Evolutionary conservation across 1,139 yeast genomes (phyloP).

Genomic region (Yamadazyma membranifaciens): DNA sequence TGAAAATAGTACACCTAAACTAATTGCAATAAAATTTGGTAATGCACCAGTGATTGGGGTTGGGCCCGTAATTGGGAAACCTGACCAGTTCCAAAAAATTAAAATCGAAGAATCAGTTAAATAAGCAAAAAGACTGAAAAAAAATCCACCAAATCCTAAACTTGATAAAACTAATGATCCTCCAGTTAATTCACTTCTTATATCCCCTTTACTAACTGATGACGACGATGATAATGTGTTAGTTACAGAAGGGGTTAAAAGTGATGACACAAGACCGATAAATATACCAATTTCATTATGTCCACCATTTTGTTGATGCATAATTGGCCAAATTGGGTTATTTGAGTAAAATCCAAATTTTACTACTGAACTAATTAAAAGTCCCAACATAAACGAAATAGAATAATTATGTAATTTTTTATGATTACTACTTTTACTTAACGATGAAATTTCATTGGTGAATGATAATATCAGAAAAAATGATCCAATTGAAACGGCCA

Average conservation of each 20-base stretch:
- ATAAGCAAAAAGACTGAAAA: slow-evolving; percentile 72
- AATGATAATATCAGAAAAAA: slow-evolving; percentile 63
- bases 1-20: slow-evolving; percentile 49
- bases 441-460: slow-evolving; percentile 52
- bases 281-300: slow-evolving; percentile 70
- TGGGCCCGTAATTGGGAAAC: slow-evolving; percentile 86
- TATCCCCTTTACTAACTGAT: not conserved
- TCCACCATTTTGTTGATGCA: slow-evolving; percentile 86
- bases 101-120: slow-evolving; percentile 82
- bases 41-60: slow-evolving; percentile 87
- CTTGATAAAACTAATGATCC: slow-evolving; percentile 53
- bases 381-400: slow-evolving; percentile 67
- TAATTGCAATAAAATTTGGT: slow-evolving; percentile 58
- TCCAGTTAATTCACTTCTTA: slow-evolving; percentile 11
- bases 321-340: slow-evolving; percentile 95
- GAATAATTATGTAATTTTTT: slow-evolving; percentile 51
- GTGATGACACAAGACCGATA: slow-evolving; percentile 64
- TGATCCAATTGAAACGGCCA: slow-evolving; percentile 65
- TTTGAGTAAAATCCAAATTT: slow-evolving; percentile 79
- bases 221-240: not conserved
- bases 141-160: slow-evolving; percentile 72
- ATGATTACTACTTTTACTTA: slow-evolving; percentile 34
- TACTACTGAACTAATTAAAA: slow-evolving; percentile 67
- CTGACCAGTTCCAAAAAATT: slow-evolving; percentile 92
- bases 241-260: slow-evolving; percentile 42